Percentiles rank a stretch among this genome's conserved stretches.
phyloP scores from a whole-genome alignment of 306 rosid species.

The Inga leiocalycina region DNA sequence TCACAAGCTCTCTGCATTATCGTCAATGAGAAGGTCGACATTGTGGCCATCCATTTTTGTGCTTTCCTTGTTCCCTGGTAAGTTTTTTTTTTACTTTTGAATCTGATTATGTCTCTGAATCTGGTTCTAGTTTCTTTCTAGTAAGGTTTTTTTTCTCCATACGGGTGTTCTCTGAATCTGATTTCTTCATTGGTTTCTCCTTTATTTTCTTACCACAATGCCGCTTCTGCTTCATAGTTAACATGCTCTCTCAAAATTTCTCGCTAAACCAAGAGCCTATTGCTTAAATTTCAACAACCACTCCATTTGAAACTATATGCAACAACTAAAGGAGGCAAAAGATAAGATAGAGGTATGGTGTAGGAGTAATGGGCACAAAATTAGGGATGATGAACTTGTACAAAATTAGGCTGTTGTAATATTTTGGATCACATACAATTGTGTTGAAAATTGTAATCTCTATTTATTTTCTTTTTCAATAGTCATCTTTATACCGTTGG shows the following conservation, averaged over 20 bases:
- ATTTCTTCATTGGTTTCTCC: too few species aligned
- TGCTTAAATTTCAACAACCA: conserved; percentile 2
- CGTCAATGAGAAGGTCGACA: too few species aligned
- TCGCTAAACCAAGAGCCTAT: conserved; percentile 14
- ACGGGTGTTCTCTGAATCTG: too few species aligned
- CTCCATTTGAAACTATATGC: neutral
- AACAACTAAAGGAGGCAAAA: neutral
- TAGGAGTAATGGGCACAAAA: conserved; percentile 71
- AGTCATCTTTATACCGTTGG: neutral
- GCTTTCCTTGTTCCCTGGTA: too few species aligned
- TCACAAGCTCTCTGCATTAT: too few species aligned
- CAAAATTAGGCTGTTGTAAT: conserved; percentile 2
- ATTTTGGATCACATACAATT: conserved; percentile 26
- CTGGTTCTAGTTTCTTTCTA: too few species aligned
- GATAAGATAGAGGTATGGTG: neutral
- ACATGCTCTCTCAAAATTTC: neutral
- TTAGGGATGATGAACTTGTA: too few species aligned
- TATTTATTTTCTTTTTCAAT: conserved; percentile 27
- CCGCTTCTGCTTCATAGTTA: neutral
- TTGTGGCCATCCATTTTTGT: too few species aligned
- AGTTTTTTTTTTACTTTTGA: too few species aligned
- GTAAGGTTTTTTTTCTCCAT: too few species aligned
- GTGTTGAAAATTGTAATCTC: conserved; percentile 33
- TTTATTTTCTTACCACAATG: neutral
- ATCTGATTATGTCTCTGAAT: too few species aligned